phyloP scores from a whole-genome alignment of 257 asterid genomes.

The Solanum chiquidenum region DNA sequence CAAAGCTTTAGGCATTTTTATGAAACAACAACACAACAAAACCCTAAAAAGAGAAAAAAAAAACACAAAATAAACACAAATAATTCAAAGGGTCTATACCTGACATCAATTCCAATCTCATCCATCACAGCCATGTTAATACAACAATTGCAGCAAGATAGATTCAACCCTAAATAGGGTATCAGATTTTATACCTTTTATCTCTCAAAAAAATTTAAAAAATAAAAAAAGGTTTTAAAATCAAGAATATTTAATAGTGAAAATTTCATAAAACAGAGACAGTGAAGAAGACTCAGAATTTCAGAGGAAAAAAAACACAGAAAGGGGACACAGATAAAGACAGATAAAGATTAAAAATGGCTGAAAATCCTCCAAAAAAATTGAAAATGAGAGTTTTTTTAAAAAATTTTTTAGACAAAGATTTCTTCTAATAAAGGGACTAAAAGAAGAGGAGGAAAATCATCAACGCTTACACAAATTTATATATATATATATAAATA shows the following conservation, averaged over 20 bases:
- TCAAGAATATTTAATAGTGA: not conserved
- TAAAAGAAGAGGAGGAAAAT: not conserved
- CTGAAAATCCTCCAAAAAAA: not conserved
- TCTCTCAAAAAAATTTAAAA: no score
- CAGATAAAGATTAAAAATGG: not conserved
- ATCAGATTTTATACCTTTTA: not conserved
- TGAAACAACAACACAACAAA: not conserved
- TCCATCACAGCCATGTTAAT: constrained; percentile 12
- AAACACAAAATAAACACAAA: not conserved
- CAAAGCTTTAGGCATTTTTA: not conserved
- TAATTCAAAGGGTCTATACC: constrained; percentile 19
- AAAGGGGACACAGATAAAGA: not conserved
- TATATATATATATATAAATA: no score
- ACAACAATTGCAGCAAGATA: not conserved
- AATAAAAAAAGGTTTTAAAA: not conserved
- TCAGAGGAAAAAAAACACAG: not conserved
- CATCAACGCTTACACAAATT: not conserved
- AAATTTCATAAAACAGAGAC: not conserved
- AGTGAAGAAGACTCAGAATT: not conserved
- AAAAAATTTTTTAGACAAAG: no score
- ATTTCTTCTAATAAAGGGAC: not conserved
- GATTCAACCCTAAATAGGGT: not conserved
- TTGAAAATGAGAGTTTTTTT: not conserved
- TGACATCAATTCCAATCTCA: constrained; percentile 34
- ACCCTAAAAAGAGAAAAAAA: not conserved